Conservation (phyloP, 768 basidiomycete species). For the Rhizopogon vesiculosus region DNA sequence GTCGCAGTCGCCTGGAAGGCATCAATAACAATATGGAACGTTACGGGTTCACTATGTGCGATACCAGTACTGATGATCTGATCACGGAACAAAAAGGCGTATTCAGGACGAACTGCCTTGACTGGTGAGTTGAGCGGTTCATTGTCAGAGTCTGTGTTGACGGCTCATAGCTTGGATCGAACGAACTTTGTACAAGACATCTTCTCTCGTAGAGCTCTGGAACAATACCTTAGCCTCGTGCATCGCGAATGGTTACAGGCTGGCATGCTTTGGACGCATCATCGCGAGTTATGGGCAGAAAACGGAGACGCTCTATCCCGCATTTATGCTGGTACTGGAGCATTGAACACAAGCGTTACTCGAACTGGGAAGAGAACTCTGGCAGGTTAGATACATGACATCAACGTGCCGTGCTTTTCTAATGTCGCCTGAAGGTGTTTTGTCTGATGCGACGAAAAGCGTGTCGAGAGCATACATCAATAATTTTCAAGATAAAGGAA, state of each 20-base stretch:
- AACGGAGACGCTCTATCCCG: constrained; percentile 90
- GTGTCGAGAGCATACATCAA: constrained; percentile 96
- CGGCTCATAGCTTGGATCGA: constrained; percentile 70
- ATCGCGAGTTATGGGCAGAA: constrained; percentile 96
- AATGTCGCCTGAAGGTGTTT: constrained; percentile 49
- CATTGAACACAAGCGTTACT: constrained; percentile 95
- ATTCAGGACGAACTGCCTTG: constrained; percentile 93
- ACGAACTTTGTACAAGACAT: constrained; percentile 98
- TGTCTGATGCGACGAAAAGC: constrained; percentile 96
- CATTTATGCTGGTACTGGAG: constrained; percentile 92
- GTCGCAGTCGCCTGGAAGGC: constrained; percentile 52
- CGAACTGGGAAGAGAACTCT: constrained; percentile 91
- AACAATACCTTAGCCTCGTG: constrained; percentile 77
- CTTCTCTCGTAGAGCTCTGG: constrained; percentile 74
- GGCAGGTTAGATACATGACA: constrained; percentile 48
- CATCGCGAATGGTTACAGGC: constrained; percentile 73
- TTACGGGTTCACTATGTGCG: constrained; percentile 84
- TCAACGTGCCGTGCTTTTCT: background rate
- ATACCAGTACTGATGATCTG: constrained; percentile 56
- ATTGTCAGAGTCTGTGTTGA: constrained; percentile 1
- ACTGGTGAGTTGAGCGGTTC: constrained; percentile 58
- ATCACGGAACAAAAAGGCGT: constrained; percentile 90
- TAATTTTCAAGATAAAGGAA: constrained; percentile 94
- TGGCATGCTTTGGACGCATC: constrained; percentile 72
- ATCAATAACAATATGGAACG: constrained; percentile 64